Evolutionary conservation across 2,329 filamentous ascomycete species (phyloP).

Genomic region (Huntiella moniliformis): DNA sequence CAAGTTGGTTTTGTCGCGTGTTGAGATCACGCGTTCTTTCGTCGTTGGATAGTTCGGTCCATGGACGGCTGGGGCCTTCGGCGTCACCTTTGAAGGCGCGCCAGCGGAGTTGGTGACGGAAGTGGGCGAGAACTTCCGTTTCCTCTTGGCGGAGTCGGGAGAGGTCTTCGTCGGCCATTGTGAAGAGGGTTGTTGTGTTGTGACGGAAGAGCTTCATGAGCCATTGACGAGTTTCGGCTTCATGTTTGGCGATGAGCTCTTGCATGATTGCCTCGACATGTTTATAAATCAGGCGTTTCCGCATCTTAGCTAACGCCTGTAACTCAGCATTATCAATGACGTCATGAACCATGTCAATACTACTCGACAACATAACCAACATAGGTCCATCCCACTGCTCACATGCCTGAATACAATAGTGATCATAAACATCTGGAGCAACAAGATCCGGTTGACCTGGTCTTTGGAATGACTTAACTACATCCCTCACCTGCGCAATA

Average conservation of each 20-base stretch:
- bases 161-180: constrained; percentile 33
- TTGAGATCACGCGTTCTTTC: constrained; percentile 26
- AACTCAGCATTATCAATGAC: constrained; percentile 29
- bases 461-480: constrained; percentile 34
- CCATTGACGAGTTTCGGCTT: constrained; percentile 19
- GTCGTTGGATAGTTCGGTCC: constrained; percentile 30
- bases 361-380: constrained; percentile 26
- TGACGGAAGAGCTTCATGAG: constrained; percentile 30
- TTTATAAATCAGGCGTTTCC: constrained; percentile 31
- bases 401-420: constrained; percentile 37
- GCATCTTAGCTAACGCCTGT: constrained; percentile 26
- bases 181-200: constrained; percentile 37
- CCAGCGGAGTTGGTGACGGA: constrained; percentile 31
- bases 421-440: constrained; percentile 40
- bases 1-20: constrained; percentile 23
- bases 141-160: constrained; percentile 28
- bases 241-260: constrained; percentile 25
- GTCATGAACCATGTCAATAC: constrained; percentile 21
- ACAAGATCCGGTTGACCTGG: constrained; percentile 41
- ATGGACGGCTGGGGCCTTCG: constrained; percentile 17
- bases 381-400: constrained; percentile 38
- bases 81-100: constrained; percentile 20
- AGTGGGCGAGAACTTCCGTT: constrained; percentile 24
- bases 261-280: constrained; percentile 26
- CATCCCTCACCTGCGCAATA: constrained; percentile 30